phyloP scores from a whole-genome alignment of 208 protist species.

The Leishmania gerbilli region DNA sequence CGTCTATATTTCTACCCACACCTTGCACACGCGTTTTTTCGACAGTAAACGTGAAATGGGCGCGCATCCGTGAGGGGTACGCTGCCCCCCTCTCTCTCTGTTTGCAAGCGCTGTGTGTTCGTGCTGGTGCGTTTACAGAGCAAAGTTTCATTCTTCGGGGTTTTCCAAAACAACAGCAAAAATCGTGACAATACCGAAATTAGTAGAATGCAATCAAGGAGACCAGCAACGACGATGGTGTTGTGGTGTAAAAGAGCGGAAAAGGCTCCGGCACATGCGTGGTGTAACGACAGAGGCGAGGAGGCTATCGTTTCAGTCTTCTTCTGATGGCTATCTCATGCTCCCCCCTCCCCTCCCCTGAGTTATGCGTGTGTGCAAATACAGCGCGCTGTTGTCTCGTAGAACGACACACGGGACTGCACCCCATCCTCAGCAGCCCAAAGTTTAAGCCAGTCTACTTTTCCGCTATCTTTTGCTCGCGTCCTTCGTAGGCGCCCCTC shows the following conservation, averaged over 20 bases:
- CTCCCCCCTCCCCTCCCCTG: neutral
- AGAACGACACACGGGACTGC: neutral
- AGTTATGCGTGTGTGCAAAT: neutral
- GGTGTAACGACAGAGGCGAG: no score
- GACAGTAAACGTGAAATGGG: neutral
- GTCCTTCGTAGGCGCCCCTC: neutral
- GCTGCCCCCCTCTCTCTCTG: neutral
- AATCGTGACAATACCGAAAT: neutral
- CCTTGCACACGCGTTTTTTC: neutral
- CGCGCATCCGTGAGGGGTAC: neutral
- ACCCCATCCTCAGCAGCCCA: neutral
- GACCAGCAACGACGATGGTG: neutral
- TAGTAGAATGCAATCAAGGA: neutral
- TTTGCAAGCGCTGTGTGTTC: conserved; percentile 12
- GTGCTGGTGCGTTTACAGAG: conserved; percentile 4
- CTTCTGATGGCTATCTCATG: neutral
- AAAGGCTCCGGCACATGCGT: neutral
- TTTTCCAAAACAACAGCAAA: neutral
- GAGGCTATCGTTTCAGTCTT: neutral
- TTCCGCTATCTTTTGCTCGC: neutral
- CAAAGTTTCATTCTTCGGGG: neutral
- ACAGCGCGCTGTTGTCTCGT: neutral
- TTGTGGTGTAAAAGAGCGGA: neutral
- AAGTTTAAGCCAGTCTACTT: neutral
- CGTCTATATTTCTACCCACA: neutral